Evolutionary conservation across 2,329 filamentous ascomycete species (phyloP), one percentile per base, ranked within the genome.

Genomic region (Ascochyta viciae-villosae): DNA sequence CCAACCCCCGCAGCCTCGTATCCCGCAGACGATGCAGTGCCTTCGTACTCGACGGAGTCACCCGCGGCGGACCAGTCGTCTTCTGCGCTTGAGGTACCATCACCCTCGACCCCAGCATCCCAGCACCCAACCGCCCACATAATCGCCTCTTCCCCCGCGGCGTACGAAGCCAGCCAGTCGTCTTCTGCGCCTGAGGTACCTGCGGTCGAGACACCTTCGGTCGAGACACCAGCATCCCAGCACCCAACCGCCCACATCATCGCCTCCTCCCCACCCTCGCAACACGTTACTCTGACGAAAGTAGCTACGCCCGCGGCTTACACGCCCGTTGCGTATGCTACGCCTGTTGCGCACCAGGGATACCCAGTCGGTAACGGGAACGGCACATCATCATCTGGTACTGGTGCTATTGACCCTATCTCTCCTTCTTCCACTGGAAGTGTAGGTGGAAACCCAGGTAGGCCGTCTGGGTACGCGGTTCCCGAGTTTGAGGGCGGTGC

Each of bases 401-500:
- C 46, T 41, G 57, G 49, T 9, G 49, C 35, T n/a, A 29, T 53
- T 26, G 53, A 49, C 40, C 19, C 19, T 19, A 2, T 19, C 3
- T 19, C 19, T 19, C 49, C 50, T 4, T 35, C 40, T 47, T 39
- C 44, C 3, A 49, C 49, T n/a, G 34, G 31, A 6, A 48, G 41
- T 15, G 51, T 44, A 38, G 56, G 59, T 41, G 57, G 8, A 10
- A 10, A 10, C 9, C 27, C 61, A 15, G 50, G 58, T 15, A 61
- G 53, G 55, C 61, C 64, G 19, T 48, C 54, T 8, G 27, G 33
- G 38, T 60, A 57, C 40, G n/a, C 47, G 16, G 58, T 62, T 35
- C 42, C 61, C 13, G 46, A 60, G 51, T 72, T 70, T 22, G 60
- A 65, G 41, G 70, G 70, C 38, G 66, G 67, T n/a, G 68, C 66